Base-by-base conservation (phyloP, 352 stramenopile genomes). In the Plasmopara halstedii region DNA sequence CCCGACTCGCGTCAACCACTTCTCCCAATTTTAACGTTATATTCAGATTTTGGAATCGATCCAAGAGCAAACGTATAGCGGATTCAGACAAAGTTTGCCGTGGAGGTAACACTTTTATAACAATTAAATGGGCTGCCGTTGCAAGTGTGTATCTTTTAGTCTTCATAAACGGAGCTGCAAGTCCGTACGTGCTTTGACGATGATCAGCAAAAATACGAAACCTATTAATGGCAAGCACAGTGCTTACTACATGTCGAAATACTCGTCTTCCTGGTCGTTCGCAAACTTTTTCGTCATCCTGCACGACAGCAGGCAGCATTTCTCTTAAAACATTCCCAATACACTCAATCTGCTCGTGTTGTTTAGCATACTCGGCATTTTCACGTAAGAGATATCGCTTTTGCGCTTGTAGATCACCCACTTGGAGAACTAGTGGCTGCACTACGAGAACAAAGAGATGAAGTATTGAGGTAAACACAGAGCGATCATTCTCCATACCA, bases 191-290 rank as follows among this genome's bases (percentile, higher is more conserved):
- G 2, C 55, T 63, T 13, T 42, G 37, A 22, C 48, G 37, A 10
- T 38, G 20, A 14, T 15, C 14, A 25, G 35, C 44, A 4, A 19
- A 35, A 26, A 31, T 11, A 17, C 2, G 65, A 17, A 88, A 62
- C 3, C 76, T 59, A 47, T 88, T 88, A 21, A 73, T 42, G n/a
- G 76, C 76, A 65, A 88, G 83, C 8, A 88, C 70, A 0, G 70
- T 71, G 39, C 82, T 64, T 2, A 85, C 60, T 3, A 71, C 71
- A 14, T 59, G 69, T 4, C 76, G 69, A 23, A 88, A 88, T 3
- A 52, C 22, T 22, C 25, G 40, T 20, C 58, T 51, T 37, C 46
- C 25, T 4, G 43, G 34, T 33, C 48, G 40, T 34, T 66, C 43
- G 23, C 53, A 48, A 0, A 23, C 2, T 9, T 47, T 61, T 9